A percentile compares a stretch with the other conserved stretches of the same genome.
These are phyloP conservation scores for Talaromyces trachyspermus DNA, from an alignment of 495 filamentous ascomycete species.

Conservation along the genomic window DNA sequence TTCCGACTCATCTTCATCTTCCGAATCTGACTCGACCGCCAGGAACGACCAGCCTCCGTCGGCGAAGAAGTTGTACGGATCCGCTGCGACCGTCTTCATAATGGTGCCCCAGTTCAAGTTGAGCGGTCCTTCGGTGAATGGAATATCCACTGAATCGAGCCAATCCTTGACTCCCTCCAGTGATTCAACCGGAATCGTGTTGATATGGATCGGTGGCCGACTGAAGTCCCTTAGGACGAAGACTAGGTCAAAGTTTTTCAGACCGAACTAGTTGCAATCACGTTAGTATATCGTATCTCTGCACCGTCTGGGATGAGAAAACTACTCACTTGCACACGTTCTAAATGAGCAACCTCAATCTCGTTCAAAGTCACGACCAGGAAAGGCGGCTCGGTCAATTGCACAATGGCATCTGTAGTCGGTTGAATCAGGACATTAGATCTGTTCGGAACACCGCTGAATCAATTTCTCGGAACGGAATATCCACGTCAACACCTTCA, in stretches of 20 bases:
- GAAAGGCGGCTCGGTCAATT: constrained; percentile 95
- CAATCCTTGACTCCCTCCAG: constrained; percentile 96
- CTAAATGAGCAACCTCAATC: constrained; percentile 92
- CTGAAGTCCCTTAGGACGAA: constrained; percentile 97
- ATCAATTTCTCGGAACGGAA: constrained; percentile 93
- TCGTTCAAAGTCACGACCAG: constrained; percentile 90
- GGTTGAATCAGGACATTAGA: constrained; percentile 93
- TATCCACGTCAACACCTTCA: constrained; percentile 79
- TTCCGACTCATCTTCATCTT: constrained; percentile 68
- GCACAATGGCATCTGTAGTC: constrained; percentile 96
- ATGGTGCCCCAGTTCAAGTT: constrained; percentile 99
- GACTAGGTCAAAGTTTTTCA: constrained; percentile 99
- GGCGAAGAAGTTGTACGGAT: constrained; percentile 89
- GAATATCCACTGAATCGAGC: constrained; percentile 90
- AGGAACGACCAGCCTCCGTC: constrained; percentile 97
- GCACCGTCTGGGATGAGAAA: no score
- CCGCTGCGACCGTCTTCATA: constrained; percentile 95
- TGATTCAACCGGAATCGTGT: constrained; percentile 94
- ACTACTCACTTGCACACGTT: constrained; percentile 70
- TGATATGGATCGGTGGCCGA: constrained; percentile 81
- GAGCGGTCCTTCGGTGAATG: constrained; percentile 88
- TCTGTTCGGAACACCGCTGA: constrained; percentile 91
- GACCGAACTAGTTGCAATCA: constrained; percentile 59
- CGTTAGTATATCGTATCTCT: no score
- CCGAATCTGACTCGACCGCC: constrained; percentile 77